Conservation (phyloP, 306 rosid genomes). For the Rubus parviflorus region DNA sequence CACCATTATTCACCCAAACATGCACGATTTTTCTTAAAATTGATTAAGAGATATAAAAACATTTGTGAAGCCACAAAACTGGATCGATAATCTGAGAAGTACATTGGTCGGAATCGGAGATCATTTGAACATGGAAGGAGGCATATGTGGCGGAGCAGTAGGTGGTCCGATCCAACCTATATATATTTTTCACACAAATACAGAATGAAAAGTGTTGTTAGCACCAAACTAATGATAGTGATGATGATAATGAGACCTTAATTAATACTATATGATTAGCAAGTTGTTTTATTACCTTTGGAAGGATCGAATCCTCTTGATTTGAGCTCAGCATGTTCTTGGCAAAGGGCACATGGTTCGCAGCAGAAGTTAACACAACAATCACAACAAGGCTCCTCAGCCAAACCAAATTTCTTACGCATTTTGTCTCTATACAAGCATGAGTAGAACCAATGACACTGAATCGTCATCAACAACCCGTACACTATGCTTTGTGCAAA, state of each 20-base stretch:
- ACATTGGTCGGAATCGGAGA: background rate
- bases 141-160: constrained; percentile 8
- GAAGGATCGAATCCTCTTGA: constrained; percentile 23
- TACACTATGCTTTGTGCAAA: background rate
- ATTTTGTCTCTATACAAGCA: constrained; percentile 17
- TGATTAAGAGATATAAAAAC: background rate
- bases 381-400: constrained; percentile 18
- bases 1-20: background rate
- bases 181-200: background rate
- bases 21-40: background rate
- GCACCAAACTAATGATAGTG: background rate
- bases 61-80: background rate
- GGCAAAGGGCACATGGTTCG: constrained; percentile 23
- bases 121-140: constrained; percentile 22
- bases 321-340: constrained; percentile 29
- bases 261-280: background rate
- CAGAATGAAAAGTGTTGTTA: background rate
- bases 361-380: constrained; percentile 27
- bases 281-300: background rate
- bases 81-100: background rate
- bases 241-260: background rate
- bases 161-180: constrained; percentile 22
- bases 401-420: constrained; percentile 3
- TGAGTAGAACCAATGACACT: constrained; percentile 23
- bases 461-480: background rate